Percentiles rank a stretch among this genome's conserved stretches.
Evolutionary conservation across 202 grass and related monocot species (phyloP).

Genomic region (Hordeum pubiflorum): DNA sequence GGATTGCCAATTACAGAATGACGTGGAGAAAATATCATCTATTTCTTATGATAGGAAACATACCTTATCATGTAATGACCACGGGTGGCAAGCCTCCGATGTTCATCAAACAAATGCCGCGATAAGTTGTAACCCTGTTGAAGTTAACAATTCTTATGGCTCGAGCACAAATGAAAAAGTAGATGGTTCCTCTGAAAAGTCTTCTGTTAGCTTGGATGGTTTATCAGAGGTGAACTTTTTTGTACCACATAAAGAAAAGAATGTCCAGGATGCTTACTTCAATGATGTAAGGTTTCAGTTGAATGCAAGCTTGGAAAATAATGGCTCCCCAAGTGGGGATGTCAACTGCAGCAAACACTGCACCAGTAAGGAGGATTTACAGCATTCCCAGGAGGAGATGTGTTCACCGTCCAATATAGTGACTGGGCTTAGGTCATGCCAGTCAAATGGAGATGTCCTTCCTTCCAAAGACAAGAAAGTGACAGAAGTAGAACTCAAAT

Average conservation of each 20-base stretch:
- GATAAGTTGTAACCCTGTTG: constrained; percentile 1
- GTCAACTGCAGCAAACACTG: constrained; percentile 23
- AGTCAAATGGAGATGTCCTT: constrained; percentile 27
- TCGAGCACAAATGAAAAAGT: constrained; percentile 22
- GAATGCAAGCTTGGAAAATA: constrained; percentile 20
- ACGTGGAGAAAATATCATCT: constrained; percentile 42
- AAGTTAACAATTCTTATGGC: constrained; percentile 26
- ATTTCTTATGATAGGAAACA: constrained; percentile 35
- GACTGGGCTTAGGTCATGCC: constrained; percentile 20
- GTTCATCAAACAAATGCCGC: constrained; percentile 10
- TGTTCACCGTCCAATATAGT: constrained; percentile 18
- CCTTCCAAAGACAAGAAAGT: constrained; percentile 22
- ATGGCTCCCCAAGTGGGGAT: constrained; percentile 21
- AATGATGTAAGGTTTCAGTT: constrained; percentile 33
- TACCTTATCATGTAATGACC: constrained; percentile 31
- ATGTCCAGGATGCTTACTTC: constrained; percentile 19
- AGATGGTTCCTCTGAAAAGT: constrained; percentile 30
- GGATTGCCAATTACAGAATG: constrained; percentile 44
- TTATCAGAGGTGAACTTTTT: constrained; percentile 25
- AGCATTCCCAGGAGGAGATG: constrained; percentile 26
- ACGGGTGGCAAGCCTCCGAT: constrained; percentile 35
- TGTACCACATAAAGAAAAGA: constrained; percentile 2
- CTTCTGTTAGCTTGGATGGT: constrained; percentile 17
- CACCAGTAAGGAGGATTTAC: constrained; percentile 18
- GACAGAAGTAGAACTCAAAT: constrained; percentile 16